These are phyloP conservation scores for Pseudogymnoascus sp. DNA, from an alignment of 2,329 filamentous ascomycete genomes.

Conservation along the genomic window DNA sequence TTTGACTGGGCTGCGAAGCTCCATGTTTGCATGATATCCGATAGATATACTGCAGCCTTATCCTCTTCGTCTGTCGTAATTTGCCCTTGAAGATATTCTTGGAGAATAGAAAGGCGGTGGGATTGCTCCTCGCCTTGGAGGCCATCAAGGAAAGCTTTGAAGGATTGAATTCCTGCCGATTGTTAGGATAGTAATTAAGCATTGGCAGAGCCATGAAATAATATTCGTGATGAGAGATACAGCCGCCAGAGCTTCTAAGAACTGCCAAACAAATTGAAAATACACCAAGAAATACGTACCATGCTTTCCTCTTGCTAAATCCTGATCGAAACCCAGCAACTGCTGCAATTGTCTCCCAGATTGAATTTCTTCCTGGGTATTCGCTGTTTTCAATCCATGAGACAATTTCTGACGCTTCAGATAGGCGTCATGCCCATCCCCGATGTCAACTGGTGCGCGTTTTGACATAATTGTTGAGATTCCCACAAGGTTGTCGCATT, in stretches of 20 bases:
- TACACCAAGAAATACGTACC: constrained; percentile 35
- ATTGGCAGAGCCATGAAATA: background rate
- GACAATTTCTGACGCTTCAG: constrained; percentile 29
- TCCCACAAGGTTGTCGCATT: constrained; percentile 5
- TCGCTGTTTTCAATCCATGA: constrained; percentile 42
- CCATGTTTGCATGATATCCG: constrained; percentile 84
- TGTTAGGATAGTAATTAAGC: background rate
- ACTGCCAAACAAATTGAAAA: background rate
- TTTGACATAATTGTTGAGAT: constrained; percentile 23
- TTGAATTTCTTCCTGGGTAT: constrained; percentile 50
- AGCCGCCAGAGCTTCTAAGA: background rate
- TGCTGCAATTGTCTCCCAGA: constrained; percentile 61
- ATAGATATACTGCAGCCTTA: constrained; percentile 57
- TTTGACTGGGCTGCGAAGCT: constrained; percentile 71
- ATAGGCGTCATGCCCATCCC: constrained; percentile 27
- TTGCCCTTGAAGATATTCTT: constrained; percentile 58
- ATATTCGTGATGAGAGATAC: background rate
- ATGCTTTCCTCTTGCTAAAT: constrained; percentile 59
- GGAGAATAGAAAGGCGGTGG: constrained; percentile 51
- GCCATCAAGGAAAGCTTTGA: constrained; percentile 65
- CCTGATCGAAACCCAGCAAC: constrained; percentile 64
- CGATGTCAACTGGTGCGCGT: constrained; percentile 21
- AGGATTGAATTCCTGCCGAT: constrained; percentile 53
- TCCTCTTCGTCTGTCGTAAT: constrained; percentile 45
- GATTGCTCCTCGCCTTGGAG: constrained; percentile 46